Evolutionary conservation across 2,329 filamentous ascomycete species (phyloP).

Genomic region (Diaporthe citriasiana): DNA sequence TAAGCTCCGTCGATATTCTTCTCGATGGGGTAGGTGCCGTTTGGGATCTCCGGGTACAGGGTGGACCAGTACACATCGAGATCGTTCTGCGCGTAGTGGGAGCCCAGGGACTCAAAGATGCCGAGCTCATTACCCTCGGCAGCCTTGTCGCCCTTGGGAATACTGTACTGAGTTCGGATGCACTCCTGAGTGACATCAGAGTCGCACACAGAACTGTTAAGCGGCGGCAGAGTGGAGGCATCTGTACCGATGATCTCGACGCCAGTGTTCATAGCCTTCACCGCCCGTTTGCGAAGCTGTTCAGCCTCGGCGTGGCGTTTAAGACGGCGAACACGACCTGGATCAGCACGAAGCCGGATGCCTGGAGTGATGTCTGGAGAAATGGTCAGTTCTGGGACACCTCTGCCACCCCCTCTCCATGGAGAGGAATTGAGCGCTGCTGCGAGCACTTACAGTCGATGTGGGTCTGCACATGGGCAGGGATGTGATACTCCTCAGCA

Average conservation of each 20-base stretch:
- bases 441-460: slow-evolving; percentile 59
- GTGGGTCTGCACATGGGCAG: slow-evolving; percentile 58
- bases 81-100: slow-evolving; percentile 42
- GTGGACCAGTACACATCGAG: slow-evolving; percentile 43
- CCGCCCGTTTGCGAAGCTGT: slow-evolving; percentile 33
- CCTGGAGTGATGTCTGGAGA: slow-evolving; percentile 65
- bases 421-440: accelerated
- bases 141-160: slow-evolving; percentile 41
- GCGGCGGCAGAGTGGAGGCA: slow-evolving; percentile 15
- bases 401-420: too few species aligned
- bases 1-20: slow-evolving; percentile 47
- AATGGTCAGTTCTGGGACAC: background rate
- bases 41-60: slow-evolving; percentile 45
- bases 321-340: slow-evolving; percentile 35
- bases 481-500: slow-evolving; percentile 62
- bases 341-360: slow-evolving; percentile 57
- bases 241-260: slow-evolving; percentile 18
- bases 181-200: slow-evolving; percentile 43
- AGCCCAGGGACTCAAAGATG: slow-evolving; percentile 41
- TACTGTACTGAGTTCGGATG: slow-evolving; percentile 42
- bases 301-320: slow-evolving; percentile 38
- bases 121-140: slow-evolving; percentile 43
- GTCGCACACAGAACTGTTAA: slow-evolving; percentile 39
- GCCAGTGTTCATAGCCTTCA: slow-evolving; percentile 38
- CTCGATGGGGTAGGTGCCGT: slow-evolving; percentile 49